A percentile compares a stretch with the other conserved stretches of the same genome.
Evolutionary conservation across 164 flowering plant genomes (phyloP).

Genomic region (Dillenia turbinata): DNA sequence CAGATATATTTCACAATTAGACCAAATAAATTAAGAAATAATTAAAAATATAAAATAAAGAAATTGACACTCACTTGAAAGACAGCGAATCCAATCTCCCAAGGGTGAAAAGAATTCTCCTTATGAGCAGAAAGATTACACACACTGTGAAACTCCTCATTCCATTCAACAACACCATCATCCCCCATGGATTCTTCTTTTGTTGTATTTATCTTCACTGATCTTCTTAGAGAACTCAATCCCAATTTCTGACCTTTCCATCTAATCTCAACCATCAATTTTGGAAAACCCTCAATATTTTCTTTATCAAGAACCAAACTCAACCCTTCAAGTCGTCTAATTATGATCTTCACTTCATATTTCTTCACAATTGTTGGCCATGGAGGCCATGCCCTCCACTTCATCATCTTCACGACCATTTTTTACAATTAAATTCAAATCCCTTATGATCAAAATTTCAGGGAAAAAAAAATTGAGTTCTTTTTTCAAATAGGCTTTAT

Average conservation of each 20-base stretch:
- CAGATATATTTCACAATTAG: background rate
- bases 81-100: conserved; percentile 73
- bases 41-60: too few species aligned
- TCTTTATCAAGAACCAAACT: background rate
- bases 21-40: background rate
- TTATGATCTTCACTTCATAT: conserved; percentile 12
- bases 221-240: conserved; percentile 17
- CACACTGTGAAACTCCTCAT: conserved; percentile 19
- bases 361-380: conserved; percentile 8
- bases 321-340: conserved; percentile 9
- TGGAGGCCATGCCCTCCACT: conserved; percentile 24
- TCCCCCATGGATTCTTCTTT: conserved; percentile 10
- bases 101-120: conserved; percentile 14
- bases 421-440: too few species aligned
- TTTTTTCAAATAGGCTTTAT: too few species aligned
- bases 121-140: conserved; percentile 11
- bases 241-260: conserved; percentile 23
- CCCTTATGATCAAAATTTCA: too few species aligned
- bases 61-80: conserved; percentile 54
- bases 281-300: conserved; percentile 1
- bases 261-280: conserved; percentile 16
- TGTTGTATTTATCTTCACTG: conserved; percentile 20
- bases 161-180: conserved; percentile 21
- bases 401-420: conserved; percentile 24
- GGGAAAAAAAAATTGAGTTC: too few species aligned